Evolutionary conservation across 2,329 filamentous ascomycete genomes (phyloP).

Genomic region (Albophoma yamanashiensis): DNA sequence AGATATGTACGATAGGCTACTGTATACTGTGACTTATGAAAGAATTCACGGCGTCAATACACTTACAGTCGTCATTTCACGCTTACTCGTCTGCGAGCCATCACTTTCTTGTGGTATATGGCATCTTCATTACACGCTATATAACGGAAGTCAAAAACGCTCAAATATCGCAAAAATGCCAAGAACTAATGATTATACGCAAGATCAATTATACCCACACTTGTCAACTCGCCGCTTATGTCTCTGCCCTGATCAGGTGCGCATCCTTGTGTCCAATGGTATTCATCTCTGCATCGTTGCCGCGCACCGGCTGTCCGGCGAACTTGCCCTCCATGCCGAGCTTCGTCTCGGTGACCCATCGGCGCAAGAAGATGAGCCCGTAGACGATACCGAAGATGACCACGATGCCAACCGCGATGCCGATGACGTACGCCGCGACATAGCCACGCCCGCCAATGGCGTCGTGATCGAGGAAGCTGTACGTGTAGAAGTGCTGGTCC

Average conservation of each 20-base stretch:
- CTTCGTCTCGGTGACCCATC: conserved; percentile 37
- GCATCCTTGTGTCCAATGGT: conserved; percentile 3
- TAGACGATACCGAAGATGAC: conserved; percentile 43
- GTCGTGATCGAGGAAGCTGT: conserved; percentile 63
- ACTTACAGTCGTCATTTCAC: neutral
- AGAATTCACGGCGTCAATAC: no score
- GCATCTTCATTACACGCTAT: neutral
- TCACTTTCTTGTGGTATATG: neutral
- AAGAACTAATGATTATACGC: neutral
- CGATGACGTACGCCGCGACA: conserved; percentile 55
- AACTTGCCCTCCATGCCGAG: conserved; percentile 32
- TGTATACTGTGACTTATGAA: neutral
- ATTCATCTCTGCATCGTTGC: conserved; percentile 17
- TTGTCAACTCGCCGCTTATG: conserved; percentile 1
- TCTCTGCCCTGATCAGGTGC: conserved; percentile 8
- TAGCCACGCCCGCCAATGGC: conserved; percentile 31
- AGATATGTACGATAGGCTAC: neutral
- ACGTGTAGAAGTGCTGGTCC: conserved; percentile 64
- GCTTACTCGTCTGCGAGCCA: neutral
- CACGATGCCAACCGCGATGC: conserved; percentile 40
- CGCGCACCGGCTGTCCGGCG: conserved; percentile 12
- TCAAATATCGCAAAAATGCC: no score
- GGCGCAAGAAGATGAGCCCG: conserved; percentile 38
- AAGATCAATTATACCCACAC: neutral
- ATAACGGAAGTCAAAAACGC: neutral